Evolutionary conservation across 2,329 filamentous ascomycete genomes (phyloP).

Genomic region (Colletotrichum truncatum): DNA sequence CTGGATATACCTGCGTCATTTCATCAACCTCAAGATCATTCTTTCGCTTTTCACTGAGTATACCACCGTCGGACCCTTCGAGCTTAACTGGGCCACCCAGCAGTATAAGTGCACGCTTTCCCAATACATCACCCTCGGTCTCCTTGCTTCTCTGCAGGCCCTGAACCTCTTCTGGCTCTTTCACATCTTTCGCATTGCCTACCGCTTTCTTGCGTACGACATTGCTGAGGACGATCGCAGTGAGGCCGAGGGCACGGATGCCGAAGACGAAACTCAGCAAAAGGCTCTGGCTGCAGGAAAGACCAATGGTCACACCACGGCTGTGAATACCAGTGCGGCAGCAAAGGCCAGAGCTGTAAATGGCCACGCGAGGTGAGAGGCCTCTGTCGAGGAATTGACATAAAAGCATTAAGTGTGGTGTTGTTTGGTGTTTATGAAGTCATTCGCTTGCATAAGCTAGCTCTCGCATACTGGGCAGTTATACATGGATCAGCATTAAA

Average conservation of each 20-base stretch:
- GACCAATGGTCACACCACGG: constrained; percentile 26
- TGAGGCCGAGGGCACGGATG: constrained; percentile 72
- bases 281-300: constrained; percentile 15
- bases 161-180: constrained; percentile 87
- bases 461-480: background rate
- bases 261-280: constrained; percentile 36
- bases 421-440: background rate
- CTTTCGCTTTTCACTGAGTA: constrained; percentile 80
- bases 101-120: constrained; percentile 81
- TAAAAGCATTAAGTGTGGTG: background rate
- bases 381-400: background rate
- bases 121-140: constrained; percentile 71
- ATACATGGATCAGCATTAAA: background rate
- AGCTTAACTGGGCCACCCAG: constrained; percentile 78
- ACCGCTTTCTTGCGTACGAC: constrained; percentile 71
- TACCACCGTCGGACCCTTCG: constrained; percentile 77
- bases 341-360: constrained; percentile 14
- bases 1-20: constrained; percentile 93
- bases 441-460: background rate
- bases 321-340: constrained; percentile 12
- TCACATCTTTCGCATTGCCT: constrained; percentile 79
- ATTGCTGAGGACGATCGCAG: constrained; percentile 76
- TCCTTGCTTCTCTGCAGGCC: constrained; percentile 75
- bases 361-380: background rate
- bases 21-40: constrained; percentile 81